Percentiles rank a stretch among this genome's conserved stretches.
Evolutionary conservation across 306 rosid species (phyloP).

Genomic region (Gillenia trifoliata): DNA sequence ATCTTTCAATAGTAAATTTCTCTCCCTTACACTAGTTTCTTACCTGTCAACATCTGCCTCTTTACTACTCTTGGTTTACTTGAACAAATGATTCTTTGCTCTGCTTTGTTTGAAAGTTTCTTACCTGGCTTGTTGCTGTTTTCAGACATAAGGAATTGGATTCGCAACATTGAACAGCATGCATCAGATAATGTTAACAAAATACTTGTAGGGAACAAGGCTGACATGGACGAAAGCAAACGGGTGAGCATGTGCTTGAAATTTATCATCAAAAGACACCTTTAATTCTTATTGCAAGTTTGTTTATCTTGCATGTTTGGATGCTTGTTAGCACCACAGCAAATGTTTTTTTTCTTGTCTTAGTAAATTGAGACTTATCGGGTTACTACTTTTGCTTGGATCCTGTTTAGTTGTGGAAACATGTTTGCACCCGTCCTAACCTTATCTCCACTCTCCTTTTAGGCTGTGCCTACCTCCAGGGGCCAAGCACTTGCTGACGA

Average conservation of each 20-base stretch:
- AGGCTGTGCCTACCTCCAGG: conserved; percentile 92
- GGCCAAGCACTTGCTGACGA: conserved; percentile 97
- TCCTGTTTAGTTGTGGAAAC: neutral
- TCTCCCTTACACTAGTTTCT: conserved; percentile 1
- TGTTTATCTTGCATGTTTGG: conserved; percentile 7
- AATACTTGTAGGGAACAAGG: conserved; percentile 95
- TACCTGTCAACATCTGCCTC: neutral
- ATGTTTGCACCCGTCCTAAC: neutral
- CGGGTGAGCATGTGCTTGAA: conserved; percentile 48
- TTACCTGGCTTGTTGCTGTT: conserved; percentile 2
- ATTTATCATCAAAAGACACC: neutral
- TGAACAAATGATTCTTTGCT: neutral
- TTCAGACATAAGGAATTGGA: conserved; percentile 95
- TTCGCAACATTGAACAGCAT: conserved; percentile 93
- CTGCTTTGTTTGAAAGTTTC: neutral
- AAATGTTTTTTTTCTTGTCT: neutral
- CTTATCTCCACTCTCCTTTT: neutral
- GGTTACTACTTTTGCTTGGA: neutral
- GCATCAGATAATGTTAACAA: conserved; percentile 93
- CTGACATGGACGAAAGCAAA: conserved; percentile 93
- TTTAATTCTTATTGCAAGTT: neutral
- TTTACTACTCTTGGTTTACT: conserved; percentile 12
- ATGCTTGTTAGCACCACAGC: neutral
- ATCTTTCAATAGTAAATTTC: conserved; percentile 80
- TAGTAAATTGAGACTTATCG: neutral